Percentiles rank a stretch among this genome's conserved stretches.
These are phyloP conservation scores for Buxus sempervirens DNA, from an alignment of 164 flowering plant species.

Conservation along the genomic window DNA sequence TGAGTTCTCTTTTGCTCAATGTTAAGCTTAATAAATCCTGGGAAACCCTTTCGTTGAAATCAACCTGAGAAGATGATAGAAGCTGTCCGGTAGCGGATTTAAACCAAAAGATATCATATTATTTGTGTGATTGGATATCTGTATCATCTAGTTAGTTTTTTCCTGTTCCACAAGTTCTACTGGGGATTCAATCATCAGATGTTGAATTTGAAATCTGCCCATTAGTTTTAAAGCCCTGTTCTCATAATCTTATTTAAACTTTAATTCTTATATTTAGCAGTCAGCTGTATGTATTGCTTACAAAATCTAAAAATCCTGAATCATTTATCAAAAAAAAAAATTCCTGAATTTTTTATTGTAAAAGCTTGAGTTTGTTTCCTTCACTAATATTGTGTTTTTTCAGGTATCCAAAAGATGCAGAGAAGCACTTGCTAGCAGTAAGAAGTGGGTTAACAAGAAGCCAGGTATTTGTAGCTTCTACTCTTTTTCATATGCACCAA, in stretches of 20 bases:
- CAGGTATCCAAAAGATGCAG: slow-evolving; percentile 97
- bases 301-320: no score
- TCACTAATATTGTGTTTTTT: slow-evolving; percentile 16
- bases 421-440: slow-evolving; percentile 87
- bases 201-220: no score
- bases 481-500: neutral
- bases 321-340: no score
- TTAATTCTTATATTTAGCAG: no score
- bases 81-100: neutral
- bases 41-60: neutral
- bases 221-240: no score
- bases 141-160: no score
- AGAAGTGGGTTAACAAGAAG: slow-evolving; percentile 92
- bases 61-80: neutral
- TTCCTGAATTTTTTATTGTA: neutral
- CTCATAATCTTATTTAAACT: no score
- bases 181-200: no score
- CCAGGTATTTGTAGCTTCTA: slow-evolving; percentile 52
- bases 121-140: no score
- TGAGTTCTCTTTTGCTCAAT: slow-evolving; percentile 28
- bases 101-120: no score
- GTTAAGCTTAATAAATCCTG: neutral
- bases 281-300: no score
- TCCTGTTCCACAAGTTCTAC: no score
- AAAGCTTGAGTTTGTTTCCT: neutral